A percentile compares a stretch with the other conserved stretches of the same genome.
Conservation (phyloP, 2,329 filamentous ascomycete genomes). For the Ascochyta koolunga region DNA sequence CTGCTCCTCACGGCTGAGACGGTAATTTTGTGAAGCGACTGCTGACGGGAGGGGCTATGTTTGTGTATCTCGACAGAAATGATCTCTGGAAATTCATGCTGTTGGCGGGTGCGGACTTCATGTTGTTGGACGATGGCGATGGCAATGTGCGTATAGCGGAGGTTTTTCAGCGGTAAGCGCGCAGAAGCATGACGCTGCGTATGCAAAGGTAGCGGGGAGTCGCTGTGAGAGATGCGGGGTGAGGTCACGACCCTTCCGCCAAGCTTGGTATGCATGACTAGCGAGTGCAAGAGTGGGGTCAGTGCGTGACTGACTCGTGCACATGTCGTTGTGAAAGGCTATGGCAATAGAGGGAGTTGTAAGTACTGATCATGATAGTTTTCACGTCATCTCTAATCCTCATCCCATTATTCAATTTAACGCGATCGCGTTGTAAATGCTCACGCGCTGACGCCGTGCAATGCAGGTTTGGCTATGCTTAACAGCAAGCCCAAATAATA, state of each 20-base stretch:
- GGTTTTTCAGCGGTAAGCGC: conserved; percentile 6
- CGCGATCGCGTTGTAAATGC: conserved; percentile 26
- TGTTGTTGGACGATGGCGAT: neutral
- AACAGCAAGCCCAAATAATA: conserved; percentile 9
- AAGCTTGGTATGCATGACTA: conserved; percentile 22
- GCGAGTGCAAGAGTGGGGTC: conserved; percentile 16
- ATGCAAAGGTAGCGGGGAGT: conserved; percentile 11
- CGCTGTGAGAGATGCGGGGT: conserved; percentile 27
- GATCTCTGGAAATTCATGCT: neutral
- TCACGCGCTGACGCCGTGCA: conserved; percentile 34
- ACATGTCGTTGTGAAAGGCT: neutral
- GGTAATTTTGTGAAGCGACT: neutral
- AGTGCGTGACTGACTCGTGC: conserved; percentile 9
- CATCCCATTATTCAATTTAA: neutral
- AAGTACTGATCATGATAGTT: neutral
- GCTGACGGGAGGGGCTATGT: neutral
- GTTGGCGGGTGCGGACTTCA: too few relatives aligned
- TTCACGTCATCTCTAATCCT: neutral
- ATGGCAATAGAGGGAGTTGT: neutral
- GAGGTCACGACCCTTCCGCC: conserved; percentile 32
- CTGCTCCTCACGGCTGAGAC: conserved; percentile 11
- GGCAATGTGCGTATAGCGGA: neutral
- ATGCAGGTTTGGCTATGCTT: conserved; percentile 24
- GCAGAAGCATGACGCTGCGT: neutral
- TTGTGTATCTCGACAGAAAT: neutral